Evolutionary conservation across 345 rosid species (phyloP).

Genomic region (Eucalyptus brandiana): DNA sequence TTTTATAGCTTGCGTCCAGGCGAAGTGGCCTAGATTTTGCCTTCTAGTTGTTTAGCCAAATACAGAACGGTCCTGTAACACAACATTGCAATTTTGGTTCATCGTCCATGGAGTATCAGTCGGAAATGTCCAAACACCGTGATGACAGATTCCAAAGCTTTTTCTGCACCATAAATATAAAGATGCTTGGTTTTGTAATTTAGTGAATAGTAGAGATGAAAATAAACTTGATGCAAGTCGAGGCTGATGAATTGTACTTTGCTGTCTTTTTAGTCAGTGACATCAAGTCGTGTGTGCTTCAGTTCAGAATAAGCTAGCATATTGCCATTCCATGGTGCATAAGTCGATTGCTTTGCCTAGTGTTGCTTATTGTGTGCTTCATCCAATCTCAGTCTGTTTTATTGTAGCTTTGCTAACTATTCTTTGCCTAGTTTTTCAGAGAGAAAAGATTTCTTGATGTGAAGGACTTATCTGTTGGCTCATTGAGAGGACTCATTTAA

Average conservation of each 20-base stretch:
- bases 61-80: background rate
- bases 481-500: background rate
- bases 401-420: background rate
- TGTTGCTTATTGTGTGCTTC: background rate
- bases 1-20: background rate
- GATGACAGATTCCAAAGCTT: background rate
- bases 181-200: background rate
- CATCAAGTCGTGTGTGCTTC: background rate
- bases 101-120: background rate
- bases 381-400: background rate
- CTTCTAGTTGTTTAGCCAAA: background rate
- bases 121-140: background rate
- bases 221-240: background rate
- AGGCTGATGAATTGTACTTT: background rate
- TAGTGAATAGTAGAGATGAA: background rate
- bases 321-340: background rate
- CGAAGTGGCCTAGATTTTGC: background rate
- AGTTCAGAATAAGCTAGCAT: background rate
- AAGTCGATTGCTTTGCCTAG: background rate
- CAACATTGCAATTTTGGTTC: background rate
- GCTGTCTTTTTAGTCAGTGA: background rate
- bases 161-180: background rate
- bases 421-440: background rate
- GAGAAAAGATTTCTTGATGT: background rate
- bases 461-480: background rate